Evolutionary conservation across 768 basidiomycete species (phyloP).

Genomic region (Mycena chlorophos): DNA sequence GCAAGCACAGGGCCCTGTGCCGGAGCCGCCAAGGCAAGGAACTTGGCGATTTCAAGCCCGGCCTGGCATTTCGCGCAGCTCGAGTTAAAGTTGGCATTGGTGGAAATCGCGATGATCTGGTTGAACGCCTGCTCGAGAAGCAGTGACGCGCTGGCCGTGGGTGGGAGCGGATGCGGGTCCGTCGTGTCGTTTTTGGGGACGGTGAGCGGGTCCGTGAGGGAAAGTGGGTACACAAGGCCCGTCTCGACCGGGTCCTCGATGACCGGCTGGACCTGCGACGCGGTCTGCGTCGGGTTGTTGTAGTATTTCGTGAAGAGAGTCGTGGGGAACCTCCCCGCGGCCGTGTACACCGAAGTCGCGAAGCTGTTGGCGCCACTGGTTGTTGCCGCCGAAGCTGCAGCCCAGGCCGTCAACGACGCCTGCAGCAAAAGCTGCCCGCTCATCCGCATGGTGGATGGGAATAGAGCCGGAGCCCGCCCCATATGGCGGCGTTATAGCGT

Average conservation of each 20-base stretch:
- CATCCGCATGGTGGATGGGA: too few relatives aligned
- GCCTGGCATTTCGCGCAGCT: constrained; percentile 65
- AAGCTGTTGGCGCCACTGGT: background rate
- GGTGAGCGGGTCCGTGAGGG: constrained; percentile 46
- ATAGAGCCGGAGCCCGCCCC: too few relatives aligned
- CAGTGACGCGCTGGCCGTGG: constrained; percentile 44
- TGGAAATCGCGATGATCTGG: constrained; percentile 57
- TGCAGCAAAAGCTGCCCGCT: too few relatives aligned
- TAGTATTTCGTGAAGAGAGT: constrained; percentile 65
- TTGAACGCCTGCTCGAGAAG: constrained; percentile 54
- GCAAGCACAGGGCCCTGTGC: constrained; percentile 57
- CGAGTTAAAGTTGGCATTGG: constrained; percentile 52
- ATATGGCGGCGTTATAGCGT: too few relatives aligned
- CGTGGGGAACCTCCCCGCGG: constrained; percentile 64
- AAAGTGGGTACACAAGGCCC: constrained; percentile 1
- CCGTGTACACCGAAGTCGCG: constrained; percentile 51
- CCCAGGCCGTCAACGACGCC: too few relatives aligned
- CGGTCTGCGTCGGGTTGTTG: constrained; percentile 71
- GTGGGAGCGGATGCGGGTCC: constrained; percentile 69
- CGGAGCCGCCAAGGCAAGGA: constrained; percentile 64
- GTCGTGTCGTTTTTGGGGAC: constrained; percentile 59
- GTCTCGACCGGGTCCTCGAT: constrained; percentile 66
- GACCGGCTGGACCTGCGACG: constrained; percentile 73
- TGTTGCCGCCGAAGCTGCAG: background rate
- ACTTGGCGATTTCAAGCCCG: constrained; percentile 61